Evolutionary conservation across 2,329 filamentous ascomycete genomes (phyloP).

Genomic region (Amphichorda felina): DNA sequence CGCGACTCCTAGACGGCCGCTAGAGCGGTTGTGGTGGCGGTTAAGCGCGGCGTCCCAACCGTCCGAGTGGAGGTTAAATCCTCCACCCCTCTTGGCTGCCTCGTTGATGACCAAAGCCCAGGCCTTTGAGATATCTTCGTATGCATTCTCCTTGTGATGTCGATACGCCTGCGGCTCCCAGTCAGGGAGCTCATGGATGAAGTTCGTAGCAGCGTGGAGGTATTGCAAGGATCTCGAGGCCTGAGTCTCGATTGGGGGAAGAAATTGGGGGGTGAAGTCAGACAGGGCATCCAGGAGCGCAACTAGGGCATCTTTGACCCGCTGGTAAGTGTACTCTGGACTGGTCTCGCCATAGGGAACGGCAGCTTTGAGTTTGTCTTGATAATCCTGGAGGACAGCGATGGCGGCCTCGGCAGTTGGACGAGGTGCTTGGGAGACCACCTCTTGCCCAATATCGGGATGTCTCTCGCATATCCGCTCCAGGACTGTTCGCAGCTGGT

Average conservation of each 20-base stretch:
- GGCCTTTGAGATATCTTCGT: constrained; percentile 88
- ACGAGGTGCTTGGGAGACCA: constrained; percentile 73
- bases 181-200: constrained; percentile 80
- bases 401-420: constrained; percentile 74
- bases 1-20: constrained; percentile 69
- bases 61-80: constrained; percentile 78
- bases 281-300: constrained; percentile 79
- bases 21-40: constrained; percentile 80
- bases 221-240: constrained; percentile 75
- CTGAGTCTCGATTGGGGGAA: constrained; percentile 82
- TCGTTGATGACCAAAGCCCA: constrained; percentile 90
- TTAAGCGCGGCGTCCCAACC: constrained; percentile 84
- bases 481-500: constrained; percentile 75
- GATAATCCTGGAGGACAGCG: constrained; percentile 71
- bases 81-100: constrained; percentile 79
- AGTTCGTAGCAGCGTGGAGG: constrained; percentile 78
- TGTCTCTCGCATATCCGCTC: constrained; percentile 85
- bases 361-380: constrained; percentile 62
- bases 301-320: constrained; percentile 69
- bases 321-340: constrained; percentile 90
- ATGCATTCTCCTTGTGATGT: constrained; percentile 87
- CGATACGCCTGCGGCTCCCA: constrained; percentile 86
- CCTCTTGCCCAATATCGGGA: constrained; percentile 74
- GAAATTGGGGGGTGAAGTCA: constrained; percentile 91
- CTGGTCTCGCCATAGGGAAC: constrained; percentile 79